phyloP scores from a whole-genome alignment of 139 green algal species.

The Asterochloris erici region DNA sequence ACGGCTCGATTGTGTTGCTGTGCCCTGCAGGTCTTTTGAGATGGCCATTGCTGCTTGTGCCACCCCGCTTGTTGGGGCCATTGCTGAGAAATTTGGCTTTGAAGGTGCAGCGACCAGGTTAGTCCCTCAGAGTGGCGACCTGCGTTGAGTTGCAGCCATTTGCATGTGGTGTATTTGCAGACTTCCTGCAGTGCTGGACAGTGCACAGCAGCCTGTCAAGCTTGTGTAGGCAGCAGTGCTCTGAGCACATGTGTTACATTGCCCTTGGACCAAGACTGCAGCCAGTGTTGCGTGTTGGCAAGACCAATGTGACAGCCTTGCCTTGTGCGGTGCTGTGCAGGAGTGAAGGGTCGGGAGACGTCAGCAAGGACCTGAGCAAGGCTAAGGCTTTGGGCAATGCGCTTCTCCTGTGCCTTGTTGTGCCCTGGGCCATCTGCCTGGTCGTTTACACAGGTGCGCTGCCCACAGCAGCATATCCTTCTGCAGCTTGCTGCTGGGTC shows the following conservation, averaged over 20 bases:
- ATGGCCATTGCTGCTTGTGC: constrained; percentile 40
- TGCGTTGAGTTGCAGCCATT: too few relatives aligned
- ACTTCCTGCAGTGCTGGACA: too few relatives aligned
- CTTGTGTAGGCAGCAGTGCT: too few relatives aligned
- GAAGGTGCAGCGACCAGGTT: constrained; percentile 24
- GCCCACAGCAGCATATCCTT: background rate
- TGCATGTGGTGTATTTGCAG: too few relatives aligned
- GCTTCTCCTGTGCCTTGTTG: constrained; percentile 31
- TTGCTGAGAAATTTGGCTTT: constrained; percentile 59
- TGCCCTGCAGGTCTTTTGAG: constrained; percentile 22
- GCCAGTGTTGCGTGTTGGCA: too few relatives aligned
- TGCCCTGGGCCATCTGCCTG: constrained; percentile 47
- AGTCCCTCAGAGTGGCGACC: too few relatives aligned
- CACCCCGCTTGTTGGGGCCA: constrained; percentile 51
- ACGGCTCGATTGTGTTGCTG: background rate
- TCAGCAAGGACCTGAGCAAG: constrained; percentile 23
- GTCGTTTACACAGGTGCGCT: constrained; percentile 37
- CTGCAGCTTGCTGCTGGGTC: too few relatives aligned
- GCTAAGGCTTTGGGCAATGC: constrained; percentile 38
- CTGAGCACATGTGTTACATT: too few relatives aligned
- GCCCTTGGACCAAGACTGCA: too few relatives aligned
- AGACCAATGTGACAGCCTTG: too few relatives aligned
- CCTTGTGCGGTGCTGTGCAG: too few relatives aligned
- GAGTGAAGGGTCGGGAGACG: background rate
- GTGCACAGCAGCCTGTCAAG: too few relatives aligned